Percentiles rank a stretch among this genome's conserved stretches.
phyloP scores from a whole-genome alignment of 805 yeast species.

The Teunomyces aglyptinius region DNA sequence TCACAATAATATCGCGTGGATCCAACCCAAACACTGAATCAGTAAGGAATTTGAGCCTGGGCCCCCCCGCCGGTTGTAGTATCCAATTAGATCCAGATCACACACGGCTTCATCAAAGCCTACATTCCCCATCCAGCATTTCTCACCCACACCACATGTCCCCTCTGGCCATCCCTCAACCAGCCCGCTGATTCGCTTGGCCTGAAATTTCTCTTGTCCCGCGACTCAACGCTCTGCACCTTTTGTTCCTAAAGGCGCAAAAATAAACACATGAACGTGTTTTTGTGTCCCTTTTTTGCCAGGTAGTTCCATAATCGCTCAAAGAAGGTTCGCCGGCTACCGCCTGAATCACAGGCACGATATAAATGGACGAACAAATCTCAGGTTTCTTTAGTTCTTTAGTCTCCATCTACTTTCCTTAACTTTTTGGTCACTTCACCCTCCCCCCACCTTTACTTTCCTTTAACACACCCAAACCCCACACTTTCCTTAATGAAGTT shows the following conservation, averaged over 20 bases:
- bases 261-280: background rate
- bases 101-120: too few relatives aligned
- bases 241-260: background rate
- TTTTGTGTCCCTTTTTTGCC: slow-evolving; percentile 1
- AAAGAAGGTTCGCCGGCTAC: background rate
- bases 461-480: background rate
- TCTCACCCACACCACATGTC: too few relatives aligned
- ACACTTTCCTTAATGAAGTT: slow-evolving; percentile 18
- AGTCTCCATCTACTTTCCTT: slow-evolving; percentile 6
- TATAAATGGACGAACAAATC: background rate
- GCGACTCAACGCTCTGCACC: background rate
- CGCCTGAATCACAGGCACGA: background rate
- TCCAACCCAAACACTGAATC: too few relatives aligned
- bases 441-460: background rate
- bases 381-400: background rate
- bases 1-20: too few relatives aligned
- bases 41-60: too few relatives aligned
- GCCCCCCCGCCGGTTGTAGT: too few relatives aligned
- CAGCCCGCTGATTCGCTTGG: background rate
- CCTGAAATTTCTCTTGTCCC: background rate
- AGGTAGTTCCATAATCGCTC: too few relatives aligned
- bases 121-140: too few relatives aligned
- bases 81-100: too few relatives aligned
- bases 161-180: background rate
- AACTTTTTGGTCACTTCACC: background rate